Evolutionary conservation across 768 basidiomycete genomes (phyloP).

Genomic region (Mycena floridula): DNA sequence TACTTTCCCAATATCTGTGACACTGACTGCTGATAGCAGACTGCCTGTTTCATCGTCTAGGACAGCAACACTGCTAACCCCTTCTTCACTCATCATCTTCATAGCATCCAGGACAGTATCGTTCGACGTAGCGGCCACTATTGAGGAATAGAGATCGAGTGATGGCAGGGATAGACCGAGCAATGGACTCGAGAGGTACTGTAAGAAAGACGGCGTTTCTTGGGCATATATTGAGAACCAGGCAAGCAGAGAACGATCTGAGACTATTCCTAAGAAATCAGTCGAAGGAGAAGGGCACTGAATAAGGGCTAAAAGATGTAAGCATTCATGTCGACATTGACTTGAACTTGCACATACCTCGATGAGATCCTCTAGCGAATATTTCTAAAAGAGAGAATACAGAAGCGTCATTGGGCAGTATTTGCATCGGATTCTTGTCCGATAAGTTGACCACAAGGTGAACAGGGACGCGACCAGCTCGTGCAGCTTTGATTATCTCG

Average conservation of each 20-base stretch:
- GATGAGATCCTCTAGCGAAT: constrained; percentile 68
- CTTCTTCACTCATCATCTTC: constrained; percentile 80
- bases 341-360: constrained; percentile 37
- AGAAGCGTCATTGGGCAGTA: constrained; percentile 55
- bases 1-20: constrained; percentile 78
- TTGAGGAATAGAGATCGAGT: constrained; percentile 52
- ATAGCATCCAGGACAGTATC: constrained; percentile 73
- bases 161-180: constrained; percentile 55
- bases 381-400: constrained; percentile 55
- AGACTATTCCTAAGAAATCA: constrained; percentile 64
- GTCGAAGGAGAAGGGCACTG: constrained; percentile 35
- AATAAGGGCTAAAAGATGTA: constrained; percentile 42
- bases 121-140: constrained; percentile 56
- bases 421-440: constrained; percentile 75
- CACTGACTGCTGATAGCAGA: constrained; percentile 72
- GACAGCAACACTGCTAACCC: constrained; percentile 79
- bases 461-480: constrained; percentile 67
- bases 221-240: constrained; percentile 60
- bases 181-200: constrained; percentile 49
- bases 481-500: constrained; percentile 70
- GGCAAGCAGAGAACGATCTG: constrained; percentile 63
- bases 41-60: constrained; percentile 57
- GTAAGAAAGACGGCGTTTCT: constrained; percentile 36
- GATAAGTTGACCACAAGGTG: constrained; percentile 78
- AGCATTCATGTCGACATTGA: not conserved